Base-by-base conservation (phyloP, 345 rosid species). In the Salix suchowensis region DNA sequence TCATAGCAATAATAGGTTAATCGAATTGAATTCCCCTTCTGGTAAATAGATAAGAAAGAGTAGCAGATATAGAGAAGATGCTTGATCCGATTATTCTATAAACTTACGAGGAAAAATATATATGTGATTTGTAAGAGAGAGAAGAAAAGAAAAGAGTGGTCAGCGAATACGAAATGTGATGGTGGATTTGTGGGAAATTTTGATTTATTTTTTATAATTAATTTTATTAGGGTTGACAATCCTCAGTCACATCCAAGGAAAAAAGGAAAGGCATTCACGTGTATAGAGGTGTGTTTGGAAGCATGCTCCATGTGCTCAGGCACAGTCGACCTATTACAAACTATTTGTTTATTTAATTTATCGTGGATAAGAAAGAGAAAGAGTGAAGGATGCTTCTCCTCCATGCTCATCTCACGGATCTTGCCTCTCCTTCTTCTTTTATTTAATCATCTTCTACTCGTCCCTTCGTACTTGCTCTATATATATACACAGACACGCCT, bases 331-430 rank as follows among this genome's bases (percentile, higher is more conserved):
- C 50, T 12, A 0, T 13, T 44, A 2, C 14, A 76, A 77, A 76
- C 18, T 70, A 6, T 58, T 67, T 74, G 16, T 36, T 50, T 78
- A 8, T 39, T 64, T 46, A 69, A 82, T 79, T 80, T 46, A 46
- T 46, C 13, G 14, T 46, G 74, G 71, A 73, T 69, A 76, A 36
- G 72, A 76, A 4, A 48, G 54, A 39, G 26, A 42, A n/a, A 13
- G 76, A 83, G 88, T 40, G 85, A 81, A 75, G 81, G 50, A 13
- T 46, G 50, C 50, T 46, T 46, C 85, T 85, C 80, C 76, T 80
- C 77, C 80, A 55, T 73, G 85, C 94, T 86, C 88, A 77, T 79
- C 92, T 85, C 83, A 52, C 88, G 97, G 94, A 91, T 91, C 97
- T 93, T 85, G 91, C 89, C 90, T 80, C 84, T 67, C 78, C 26